Percentiles rank a stretch among this genome's conserved stretches.
Conservation (phyloP, 2,329 filamentous ascomycete genomes). For the Epichloe bromicola region DNA sequence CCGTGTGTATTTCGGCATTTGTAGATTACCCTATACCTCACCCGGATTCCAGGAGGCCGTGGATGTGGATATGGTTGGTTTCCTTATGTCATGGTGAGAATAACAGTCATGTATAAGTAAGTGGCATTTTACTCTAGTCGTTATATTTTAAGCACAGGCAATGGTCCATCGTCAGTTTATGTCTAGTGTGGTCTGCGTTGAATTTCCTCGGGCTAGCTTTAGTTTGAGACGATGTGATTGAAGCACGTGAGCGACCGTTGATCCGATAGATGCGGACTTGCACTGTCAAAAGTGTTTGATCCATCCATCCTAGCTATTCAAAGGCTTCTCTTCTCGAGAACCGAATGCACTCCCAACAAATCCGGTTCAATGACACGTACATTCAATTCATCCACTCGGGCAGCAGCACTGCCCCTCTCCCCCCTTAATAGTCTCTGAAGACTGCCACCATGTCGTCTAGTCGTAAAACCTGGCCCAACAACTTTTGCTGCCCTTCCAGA, state of each 20-base stretch:
- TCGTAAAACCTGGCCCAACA: slow-evolving; percentile 66
- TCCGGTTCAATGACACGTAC: neutral
- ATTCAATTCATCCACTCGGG: neutral
- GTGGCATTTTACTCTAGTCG: too few relatives aligned
- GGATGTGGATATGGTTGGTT: neutral
- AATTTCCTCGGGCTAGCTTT: too few relatives aligned
- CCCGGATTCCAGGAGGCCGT: too few relatives aligned
- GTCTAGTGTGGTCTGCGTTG: too few relatives aligned
- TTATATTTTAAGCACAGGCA: too few relatives aligned
- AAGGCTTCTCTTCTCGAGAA: neutral
- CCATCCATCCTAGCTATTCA: neutral
- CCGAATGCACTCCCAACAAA: neutral
- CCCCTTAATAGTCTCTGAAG: slow-evolving; percentile 52
- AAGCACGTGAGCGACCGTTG: neutral
- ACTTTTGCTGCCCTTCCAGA: slow-evolving; percentile 54
- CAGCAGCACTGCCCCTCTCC: neutral
- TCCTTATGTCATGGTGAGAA: neutral
- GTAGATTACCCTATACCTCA: neutral
- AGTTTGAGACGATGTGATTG: neutral
- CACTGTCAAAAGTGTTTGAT: neutral
- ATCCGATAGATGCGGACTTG: neutral
- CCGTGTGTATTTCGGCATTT: too few relatives aligned
- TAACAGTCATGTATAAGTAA: too few relatives aligned
- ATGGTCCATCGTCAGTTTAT: too few relatives aligned
- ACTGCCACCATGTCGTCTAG: slow-evolving; percentile 77